Evolutionary conservation across 768 basidiomycete species (phyloP), one percentile per base, ranked within the genome.

Genomic region (Tephrocybe sp.): DNA sequence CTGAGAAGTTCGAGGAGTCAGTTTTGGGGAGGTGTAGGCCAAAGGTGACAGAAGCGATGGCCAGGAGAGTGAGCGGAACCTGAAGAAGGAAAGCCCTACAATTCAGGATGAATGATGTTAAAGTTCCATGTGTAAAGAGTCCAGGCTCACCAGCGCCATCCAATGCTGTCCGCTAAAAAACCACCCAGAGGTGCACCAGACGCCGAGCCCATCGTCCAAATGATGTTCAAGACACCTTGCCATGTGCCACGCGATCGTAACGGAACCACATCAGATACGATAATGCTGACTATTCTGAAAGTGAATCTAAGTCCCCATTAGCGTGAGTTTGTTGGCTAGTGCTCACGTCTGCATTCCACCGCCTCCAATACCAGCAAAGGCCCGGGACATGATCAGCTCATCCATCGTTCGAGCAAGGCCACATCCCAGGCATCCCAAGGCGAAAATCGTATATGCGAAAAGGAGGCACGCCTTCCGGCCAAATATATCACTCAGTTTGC

Each of bases 401-500:
- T 71, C 77, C 76, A 86, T 76, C 37, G 74, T 80, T 17, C 71
- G 62, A 0, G 83, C 73, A 1, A 83, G 58, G 2, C 83, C 83
- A 52, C 82, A 83, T 24, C 76, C 59, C 36, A 84, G 58, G 41
- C 73, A 77, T 6, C 83, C 84, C 2, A 83, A 30, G 0, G 75
- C 78, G 56, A 84, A 85, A 4, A 83, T 58, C 4, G 65, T 47
- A 57, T 83, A 83, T 0, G 82, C 76, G 49, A 81, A 78, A 0
- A 86, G 61, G 0, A 86, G 66, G 54, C 83, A 84, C 2, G 63
- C 62, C 55, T 84, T 84, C 1, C 83, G 72, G 2, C 84, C 84
- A 50, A 84, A 86, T 1, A 85, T 84, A 57, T 86, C 84, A 60
- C 83, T 79, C 30, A 80, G 65, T 65, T 86, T 85, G 4, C 84